Evolutionary conservation across 176 grass and related monocot species (phyloP), one percentile per base, ranked within the genome.

Genomic region (Cenchrus purpureus): DNA sequence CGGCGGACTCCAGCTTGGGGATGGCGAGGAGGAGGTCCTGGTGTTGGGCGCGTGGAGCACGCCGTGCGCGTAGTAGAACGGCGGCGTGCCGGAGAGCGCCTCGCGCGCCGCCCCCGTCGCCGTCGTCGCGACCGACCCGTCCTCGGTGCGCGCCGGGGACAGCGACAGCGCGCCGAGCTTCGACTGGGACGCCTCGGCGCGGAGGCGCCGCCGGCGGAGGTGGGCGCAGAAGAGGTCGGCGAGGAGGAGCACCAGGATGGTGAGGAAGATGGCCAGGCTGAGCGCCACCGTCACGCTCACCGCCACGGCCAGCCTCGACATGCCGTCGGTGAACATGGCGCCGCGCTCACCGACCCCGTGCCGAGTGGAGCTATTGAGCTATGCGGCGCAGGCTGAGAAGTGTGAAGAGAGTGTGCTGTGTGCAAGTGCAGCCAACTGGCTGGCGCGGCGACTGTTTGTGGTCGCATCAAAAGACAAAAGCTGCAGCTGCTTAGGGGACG

Each of bases 51-150:
- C 81, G 54, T 79, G 57, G 81, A 91, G 74, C n/a, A 91, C 81
- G 89, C 81, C 89, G 45, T 91, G 89, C 76, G 81, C 76, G 81
- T 91, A 91, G 76, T 91, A 91, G 81, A 87, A 91, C 12, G 89
- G 85, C 70, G 85, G 76, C 54, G 89, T 87, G 85, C 76, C 34
- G 15, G 81, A n/a, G 54, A 91, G 85, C 69, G 85, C 89, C 74
- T 74, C 84, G 59, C n/a, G 83, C 17, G 58, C 45, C 4, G 56
- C 20, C 6, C 65, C 1, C 10, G 78, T 78, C 0, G 84, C 12
- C 12, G 79, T 68, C 11, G 80, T 84, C 9, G 76, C 80, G 53
- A 84, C 75, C 31, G 80, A 90, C 42, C 16, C 74, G 29, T 68
- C 84, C 40, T 79, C 73, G 43, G 44, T 14, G 44, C 59, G 87